Conservation (phyloP, 345 rosid genomes). For the Populus simonii region DNA sequence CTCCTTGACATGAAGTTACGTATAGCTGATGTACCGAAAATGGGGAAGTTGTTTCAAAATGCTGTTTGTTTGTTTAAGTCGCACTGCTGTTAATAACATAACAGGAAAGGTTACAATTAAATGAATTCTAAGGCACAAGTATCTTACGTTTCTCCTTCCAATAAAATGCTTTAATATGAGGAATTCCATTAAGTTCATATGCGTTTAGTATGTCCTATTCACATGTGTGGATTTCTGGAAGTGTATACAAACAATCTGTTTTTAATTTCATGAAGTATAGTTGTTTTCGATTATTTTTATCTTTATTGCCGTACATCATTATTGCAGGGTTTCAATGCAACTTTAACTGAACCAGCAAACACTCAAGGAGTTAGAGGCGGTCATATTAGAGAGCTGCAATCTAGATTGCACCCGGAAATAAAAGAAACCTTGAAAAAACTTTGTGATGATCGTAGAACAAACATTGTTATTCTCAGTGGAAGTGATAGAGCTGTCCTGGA, state of each 20-base stretch:
- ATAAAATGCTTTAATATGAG: no score
- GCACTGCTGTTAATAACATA: background rate
- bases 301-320: slow-evolving; percentile 5
- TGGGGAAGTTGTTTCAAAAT: background rate
- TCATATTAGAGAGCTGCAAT: slow-evolving; percentile 53
- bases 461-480: slow-evolving; percentile 52
- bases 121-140: no score
- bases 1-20: background rate
- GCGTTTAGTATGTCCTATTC: no score
- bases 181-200: no score
- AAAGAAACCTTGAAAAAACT: slow-evolving; percentile 42
- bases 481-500: slow-evolving; percentile 53
- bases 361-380: slow-evolving; percentile 38
- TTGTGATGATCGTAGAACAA: slow-evolving; percentile 45
- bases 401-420: slow-evolving; percentile 39
- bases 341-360: slow-evolving; percentile 47
- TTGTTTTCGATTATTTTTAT: background rate
- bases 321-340: slow-evolving; percentile 51
- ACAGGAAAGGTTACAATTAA: no score
- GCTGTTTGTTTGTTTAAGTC: background rate
- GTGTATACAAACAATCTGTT: background rate
- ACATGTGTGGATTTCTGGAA: no score
- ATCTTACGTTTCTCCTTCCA: background rate
- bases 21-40: background rate
- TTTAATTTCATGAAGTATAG: background rate